These are phyloP conservation scores for Mycotypha africana DNA, from an alignment of 371 early-diverging fungal species.

Conservation along the genomic window DNA sequence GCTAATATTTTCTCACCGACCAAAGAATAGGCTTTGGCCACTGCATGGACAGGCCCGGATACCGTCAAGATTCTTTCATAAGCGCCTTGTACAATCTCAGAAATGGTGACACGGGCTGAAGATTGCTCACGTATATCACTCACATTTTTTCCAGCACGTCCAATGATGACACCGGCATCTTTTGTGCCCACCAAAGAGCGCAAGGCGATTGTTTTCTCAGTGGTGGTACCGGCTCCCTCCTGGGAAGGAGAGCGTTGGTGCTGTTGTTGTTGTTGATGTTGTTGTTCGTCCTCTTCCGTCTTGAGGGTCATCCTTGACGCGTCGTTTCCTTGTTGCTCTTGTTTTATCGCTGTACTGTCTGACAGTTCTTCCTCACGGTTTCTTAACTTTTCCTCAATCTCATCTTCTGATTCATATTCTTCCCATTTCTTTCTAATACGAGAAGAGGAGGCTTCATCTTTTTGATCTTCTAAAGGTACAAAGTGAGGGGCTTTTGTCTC, in stretches of 20 bases:
- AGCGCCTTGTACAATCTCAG: conserved; percentile 73
- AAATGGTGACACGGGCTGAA: conserved; percentile 73
- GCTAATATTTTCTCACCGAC: conserved; percentile 64
- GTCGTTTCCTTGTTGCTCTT: no score
- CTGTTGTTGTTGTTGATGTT: no score
- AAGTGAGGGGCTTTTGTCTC: conserved; percentile 47
- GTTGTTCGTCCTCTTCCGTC: no score
- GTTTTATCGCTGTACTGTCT: no score
- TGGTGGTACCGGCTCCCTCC: no score
- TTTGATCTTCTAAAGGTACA: conserved; percentile 20
- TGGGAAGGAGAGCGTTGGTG: no score
- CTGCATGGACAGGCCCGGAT: conserved; percentile 64
- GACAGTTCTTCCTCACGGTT: no score
- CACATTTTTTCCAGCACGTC: conserved; percentile 77
- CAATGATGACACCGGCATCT: conserved; percentile 84
- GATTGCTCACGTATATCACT: conserved; percentile 73
- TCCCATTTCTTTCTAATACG: conserved; percentile 15
- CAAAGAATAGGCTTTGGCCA: conserved; percentile 74
- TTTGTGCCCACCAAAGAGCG: conserved; percentile 76
- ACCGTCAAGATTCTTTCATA: conserved; percentile 73
- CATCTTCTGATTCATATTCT: conserved; percentile 9
- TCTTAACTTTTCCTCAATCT: conserved; percentile 11
- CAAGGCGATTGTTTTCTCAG: conserved; percentile 38
- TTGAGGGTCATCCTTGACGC: no score
- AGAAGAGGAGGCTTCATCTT: neutral